Evolutionary conservation across 371 early-diverging fungal species (phyloP), one percentile per base, ranked within the genome.

Genomic region (Actinomucor elegans): DNA sequence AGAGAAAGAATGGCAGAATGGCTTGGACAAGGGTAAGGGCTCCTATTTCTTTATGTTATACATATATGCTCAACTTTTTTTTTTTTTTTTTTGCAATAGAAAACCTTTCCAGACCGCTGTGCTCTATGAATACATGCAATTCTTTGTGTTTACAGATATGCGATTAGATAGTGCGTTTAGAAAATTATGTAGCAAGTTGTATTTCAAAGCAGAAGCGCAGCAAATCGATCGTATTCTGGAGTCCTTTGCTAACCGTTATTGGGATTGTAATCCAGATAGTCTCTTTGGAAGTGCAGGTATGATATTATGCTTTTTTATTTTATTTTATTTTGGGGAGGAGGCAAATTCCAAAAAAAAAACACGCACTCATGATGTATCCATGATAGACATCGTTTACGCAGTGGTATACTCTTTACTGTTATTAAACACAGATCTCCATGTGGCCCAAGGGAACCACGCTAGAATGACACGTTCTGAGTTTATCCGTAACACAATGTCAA

Each of bases 371-470:
- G 20, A 40, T 20, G 38, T 41, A 23, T n/a, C 27, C 31, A 36
- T 58, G 34, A 14, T 55, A 64, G 88, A 88, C 55, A 86, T 89
- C n/a, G 90, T 93, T 1, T 90, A 97, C 59, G 91, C 90, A 6
- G 81, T 94, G 49, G 80, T 89, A 0, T 95, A 92, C 66, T 94
- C 94, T 7, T 41, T 94, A 3, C 66, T 97, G 50, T 62, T 97
- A 42, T 80, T 97, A 17, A 96, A 96, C 64, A 97, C 97, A 10
- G 97, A 97, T 67, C 76, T 96, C 17, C 92, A 94, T 56, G 81
- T 91, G 36, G 93, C 92, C n/a, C 85, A 87, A 55, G 77, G 77
- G 15, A 83, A 80, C 21, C 81, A 80, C 14, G 77, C 72, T 35
- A 65, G 68, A 47, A 86, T 86, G 85, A 78, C 87, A 17, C 67